A percentile compares a stretch with the other conserved stretches of the same genome.
Conservation (phyloP, 768 basidiomycete genomes). For the Rhodotorula taiwanensis region DNA sequence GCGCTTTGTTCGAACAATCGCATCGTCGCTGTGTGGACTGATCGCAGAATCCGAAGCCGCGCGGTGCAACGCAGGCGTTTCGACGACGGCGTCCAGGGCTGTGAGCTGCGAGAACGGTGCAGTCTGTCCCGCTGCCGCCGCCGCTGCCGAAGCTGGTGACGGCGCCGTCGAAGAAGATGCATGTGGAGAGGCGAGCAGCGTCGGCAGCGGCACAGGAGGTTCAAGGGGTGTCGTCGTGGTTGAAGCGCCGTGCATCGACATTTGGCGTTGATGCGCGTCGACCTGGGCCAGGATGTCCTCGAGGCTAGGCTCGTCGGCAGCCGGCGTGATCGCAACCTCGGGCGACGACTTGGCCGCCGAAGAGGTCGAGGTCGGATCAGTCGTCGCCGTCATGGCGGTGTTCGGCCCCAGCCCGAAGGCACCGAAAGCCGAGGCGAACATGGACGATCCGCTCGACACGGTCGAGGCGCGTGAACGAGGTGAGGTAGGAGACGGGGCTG, state of each 20-base stretch:
- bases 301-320: neutral
- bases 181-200: no score
- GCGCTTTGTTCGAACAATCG: no score
- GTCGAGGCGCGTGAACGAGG: neutral
- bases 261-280: neutral
- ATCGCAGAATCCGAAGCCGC: neutral
- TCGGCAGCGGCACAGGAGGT: neutral
- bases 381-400: neutral
- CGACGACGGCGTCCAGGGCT: no score
- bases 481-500: neutral
- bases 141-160: neutral
- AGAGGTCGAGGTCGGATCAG: neutral
- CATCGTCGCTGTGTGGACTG: no score
- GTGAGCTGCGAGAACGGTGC: neutral
- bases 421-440: neutral
- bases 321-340: no score
- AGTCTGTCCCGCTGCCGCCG: neutral
- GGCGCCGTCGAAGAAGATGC: neutral
- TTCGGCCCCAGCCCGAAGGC: neutral
- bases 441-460: neutral
- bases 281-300: conserved; percentile 1
- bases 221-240: neutral
- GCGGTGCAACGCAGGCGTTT: neutral
- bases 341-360: no score
- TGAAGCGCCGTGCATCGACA: neutral